These are phyloP conservation scores for Larix sibirica DNA, from an alignment of 83 land plant genomes.

Conservation along the genomic window DNA sequence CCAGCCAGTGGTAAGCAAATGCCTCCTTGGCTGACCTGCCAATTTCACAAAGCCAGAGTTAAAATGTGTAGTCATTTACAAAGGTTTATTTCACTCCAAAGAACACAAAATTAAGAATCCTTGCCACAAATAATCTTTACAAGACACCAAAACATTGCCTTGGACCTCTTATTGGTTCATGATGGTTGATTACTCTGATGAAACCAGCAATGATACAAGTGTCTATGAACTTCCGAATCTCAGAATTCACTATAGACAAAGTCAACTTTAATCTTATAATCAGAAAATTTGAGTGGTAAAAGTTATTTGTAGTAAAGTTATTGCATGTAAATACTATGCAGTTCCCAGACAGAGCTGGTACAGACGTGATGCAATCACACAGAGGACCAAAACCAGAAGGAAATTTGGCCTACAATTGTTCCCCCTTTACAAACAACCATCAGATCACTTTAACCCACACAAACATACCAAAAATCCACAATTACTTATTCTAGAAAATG, in stretches of 20 bases:
- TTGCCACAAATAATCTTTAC: not conserved
- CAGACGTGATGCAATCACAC: not conserved
- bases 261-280: not conserved
- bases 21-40: constrained; percentile 80
- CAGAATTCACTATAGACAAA: not conserved
- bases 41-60: not conserved
- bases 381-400: too few relatives aligned
- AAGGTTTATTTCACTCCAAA: not conserved
- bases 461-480: not conserved
- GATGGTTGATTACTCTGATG: not conserved
- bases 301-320: not conserved
- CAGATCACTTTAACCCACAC: not conserved
- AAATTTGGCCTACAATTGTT: not conserved
- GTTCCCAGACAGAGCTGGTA: not conserved
- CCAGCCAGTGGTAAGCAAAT: constrained; percentile 81
- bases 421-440: not conserved
- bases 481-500: not conserved
- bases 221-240: not conserved
- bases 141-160: too few relatives aligned
- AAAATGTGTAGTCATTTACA: not conserved
- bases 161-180: not conserved
- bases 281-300: not conserved
- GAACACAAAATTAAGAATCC: not conserved
- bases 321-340: not conserved
- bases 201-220: not conserved